Base-by-base conservation (phyloP, 1,284 basidiomycete genomes). In the Schizophyllum commune region DNA sequence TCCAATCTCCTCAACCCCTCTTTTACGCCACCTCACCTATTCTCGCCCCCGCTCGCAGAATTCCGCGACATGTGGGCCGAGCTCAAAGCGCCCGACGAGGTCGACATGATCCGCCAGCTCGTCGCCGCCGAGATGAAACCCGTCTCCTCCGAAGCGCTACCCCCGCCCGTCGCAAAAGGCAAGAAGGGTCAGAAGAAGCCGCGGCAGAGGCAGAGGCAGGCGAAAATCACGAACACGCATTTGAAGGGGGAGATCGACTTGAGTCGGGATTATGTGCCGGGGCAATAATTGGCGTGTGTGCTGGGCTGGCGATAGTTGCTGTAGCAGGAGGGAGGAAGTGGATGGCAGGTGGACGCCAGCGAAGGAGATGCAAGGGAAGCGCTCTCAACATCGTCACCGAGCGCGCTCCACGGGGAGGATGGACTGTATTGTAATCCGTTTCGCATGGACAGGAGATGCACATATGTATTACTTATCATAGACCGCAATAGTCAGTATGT, bases 151-250 rank as follows among this genome's bases (percentile, higher is more conserved):
- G 60, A 60, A 22, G 56, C 62, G 60, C 58, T 34, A 59, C n/a
- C 32, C 39, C 60, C 61, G 70, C 80, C 76, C 1, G 77, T 81
- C 0, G 72, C 74, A 8, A 74, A 68, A n/a, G 91, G 89, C 76
- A 93, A 89, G 79, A 93, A 91, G 72, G 89, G 89, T 58, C 92
- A 90, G 72, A 86, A 74, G 53, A 77, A 89, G 62, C 80, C 83
- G n/a, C 87, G 83, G 27, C 81, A 84, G 52, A 78, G 86, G n/a
- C 85, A 91, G 68, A 80, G 92, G 56, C 86, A 86, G 68, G 84
- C 86, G 65, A 86, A 91, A 67, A 84, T 96, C 65, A 95, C 92
- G 57, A 96, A 96, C 68, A 88, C 89, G 1, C 94, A 95, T 78
- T 73, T 95, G 69, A 89, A 86, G 69, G 87, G 83, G 51, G 85